Evolutionary conservation across 2,329 filamentous ascomycete species (phyloP).

Genomic region (Ophiostoma himal-ulmi): DNA sequence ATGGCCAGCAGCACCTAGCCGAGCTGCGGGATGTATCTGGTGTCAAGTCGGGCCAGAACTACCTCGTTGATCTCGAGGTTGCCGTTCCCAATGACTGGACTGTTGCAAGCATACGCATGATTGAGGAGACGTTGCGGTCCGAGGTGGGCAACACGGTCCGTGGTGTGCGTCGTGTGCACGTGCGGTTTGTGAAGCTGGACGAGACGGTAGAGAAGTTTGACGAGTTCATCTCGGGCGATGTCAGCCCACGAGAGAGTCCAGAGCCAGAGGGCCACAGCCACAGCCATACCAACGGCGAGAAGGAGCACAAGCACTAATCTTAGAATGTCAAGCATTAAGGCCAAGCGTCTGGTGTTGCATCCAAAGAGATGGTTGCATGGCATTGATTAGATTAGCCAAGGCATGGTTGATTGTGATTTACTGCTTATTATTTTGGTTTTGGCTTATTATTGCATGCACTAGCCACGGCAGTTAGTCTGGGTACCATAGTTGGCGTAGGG

Average conservation of each 20-base stretch:
- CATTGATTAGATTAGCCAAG: background rate
- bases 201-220: conserved; percentile 55
- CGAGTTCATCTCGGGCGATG: conserved; percentile 67
- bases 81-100: conserved; percentile 73
- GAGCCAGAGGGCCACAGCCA: conserved; percentile 53
- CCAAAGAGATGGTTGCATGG: background rate
- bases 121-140: conserved; percentile 70
- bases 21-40: conserved; percentile 76
- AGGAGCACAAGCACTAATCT: conserved; percentile 19
- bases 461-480: background rate
- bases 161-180: conserved; percentile 74
- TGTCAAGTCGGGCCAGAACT: conserved; percentile 94
- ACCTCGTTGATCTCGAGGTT: conserved; percentile 83
- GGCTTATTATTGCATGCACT: background rate
- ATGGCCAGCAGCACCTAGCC: conserved; percentile 53
- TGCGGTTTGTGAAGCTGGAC: conserved; percentile 74
- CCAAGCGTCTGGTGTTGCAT: background rate
- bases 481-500: background rate
- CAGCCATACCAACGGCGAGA: conserved; percentile 32
- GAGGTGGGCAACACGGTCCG: conserved; percentile 70
- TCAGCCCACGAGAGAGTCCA: conserved; percentile 51
- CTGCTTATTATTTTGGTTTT: background rate
- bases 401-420: conserved; percentile 5
- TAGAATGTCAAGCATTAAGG: background rate
- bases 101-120: conserved; percentile 59